Evolutionary conservation across 192 early-diverging fungal species (phyloP), one percentile per base, ranked within the genome.

Genomic region (Pilobolus umbonatus): DNA sequence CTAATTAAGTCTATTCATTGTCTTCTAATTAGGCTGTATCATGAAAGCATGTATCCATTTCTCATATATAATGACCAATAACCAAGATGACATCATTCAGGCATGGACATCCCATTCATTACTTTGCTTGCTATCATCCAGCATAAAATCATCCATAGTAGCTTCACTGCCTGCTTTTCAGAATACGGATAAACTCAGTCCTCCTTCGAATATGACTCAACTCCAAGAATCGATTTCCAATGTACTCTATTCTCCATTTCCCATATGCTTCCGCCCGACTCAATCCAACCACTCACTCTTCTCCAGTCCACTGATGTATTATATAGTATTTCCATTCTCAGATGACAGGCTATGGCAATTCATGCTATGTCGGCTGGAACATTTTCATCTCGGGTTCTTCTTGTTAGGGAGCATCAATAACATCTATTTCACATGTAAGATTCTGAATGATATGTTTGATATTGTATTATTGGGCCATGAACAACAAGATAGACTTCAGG

Each of bases 301-400:
- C 17, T 29, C 36, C n/a, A 58, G 42, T 8, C 30, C 8, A 3
- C 17, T 38, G 4, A 17, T 68, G 25, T 63, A 73, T 28, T 63
- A 45, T 29, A 36, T 73, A 11, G 35, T 77, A 0, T 75, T 75
- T 40, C 75, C 78, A 3, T 77, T 80, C 47, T 60, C 74, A 12
- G 71, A 75, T 22, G 75, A 75, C 35, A 65, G 75, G 14, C 28
- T 77, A 28, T 76, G 74, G 75, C 62, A 71, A 32, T 59, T 70
- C 24, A 43, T 82, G 5, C 51, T 82, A 0, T 82, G 80, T 50
- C 49, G 60, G 15, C 53, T 79, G 2, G 75, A 79, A 43, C 80
- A 82, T 44, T 62, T 82, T 24, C 77, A 79, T 60, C 52, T 82
- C 0, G 80, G 80, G 3, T 77, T 82, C 43, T 82, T 82, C 60